Evolutionary conservation across 116 monocot genomes (phyloP).

Genomic region (Phalaenopsis hybrid): DNA sequence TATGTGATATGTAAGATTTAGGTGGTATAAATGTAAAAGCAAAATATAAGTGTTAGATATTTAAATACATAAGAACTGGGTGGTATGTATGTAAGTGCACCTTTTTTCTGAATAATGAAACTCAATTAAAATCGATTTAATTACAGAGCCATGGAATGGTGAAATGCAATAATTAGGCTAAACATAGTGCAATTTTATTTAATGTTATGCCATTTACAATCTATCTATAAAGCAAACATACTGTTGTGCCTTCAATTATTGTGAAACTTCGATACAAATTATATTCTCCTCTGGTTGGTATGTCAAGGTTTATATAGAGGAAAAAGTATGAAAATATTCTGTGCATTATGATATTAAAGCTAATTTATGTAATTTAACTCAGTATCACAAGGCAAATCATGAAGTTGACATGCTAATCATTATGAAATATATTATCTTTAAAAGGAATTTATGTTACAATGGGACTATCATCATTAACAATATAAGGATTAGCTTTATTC

Average conservation of each 20-base stretch:
- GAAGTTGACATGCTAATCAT: not conserved
- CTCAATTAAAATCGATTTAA: not conserved
- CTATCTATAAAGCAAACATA: not conserved
- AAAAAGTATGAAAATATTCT: not conserved
- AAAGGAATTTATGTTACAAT: not conserved
- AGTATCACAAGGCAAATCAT: not conserved
- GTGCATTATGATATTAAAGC: not conserved
- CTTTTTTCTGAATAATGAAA: not conserved
- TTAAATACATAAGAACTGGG: too few species aligned
- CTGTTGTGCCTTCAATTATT: not conserved
- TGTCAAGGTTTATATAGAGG: not conserved
- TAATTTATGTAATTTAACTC: not conserved
- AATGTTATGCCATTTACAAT: not conserved
- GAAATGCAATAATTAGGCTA: not conserved
- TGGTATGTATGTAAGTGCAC: too few species aligned
- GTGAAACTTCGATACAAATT: not conserved
- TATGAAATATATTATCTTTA: not conserved
- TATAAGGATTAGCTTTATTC: not conserved
- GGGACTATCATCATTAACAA: not conserved
- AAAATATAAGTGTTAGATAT: too few species aligned
- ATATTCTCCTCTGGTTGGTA: not conserved
- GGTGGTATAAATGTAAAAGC: too few species aligned
- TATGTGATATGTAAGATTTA: too few species aligned
- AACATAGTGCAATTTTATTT: not conserved
- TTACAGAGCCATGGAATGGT: not conserved